phyloP scores from a whole-genome alignment of 257 asterid genomes.

The Orobanche coerulescens region DNA sequence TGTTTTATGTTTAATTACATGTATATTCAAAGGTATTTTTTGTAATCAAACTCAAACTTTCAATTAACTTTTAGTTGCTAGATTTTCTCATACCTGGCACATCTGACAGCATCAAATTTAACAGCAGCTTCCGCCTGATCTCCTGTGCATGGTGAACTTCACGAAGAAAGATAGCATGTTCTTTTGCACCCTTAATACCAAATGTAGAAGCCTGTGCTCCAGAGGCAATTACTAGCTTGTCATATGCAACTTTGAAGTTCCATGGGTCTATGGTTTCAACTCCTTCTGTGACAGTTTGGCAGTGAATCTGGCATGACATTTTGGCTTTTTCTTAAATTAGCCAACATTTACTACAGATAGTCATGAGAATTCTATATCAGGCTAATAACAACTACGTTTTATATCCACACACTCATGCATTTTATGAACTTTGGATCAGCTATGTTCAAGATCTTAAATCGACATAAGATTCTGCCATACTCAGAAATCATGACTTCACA shows the following conservation, averaged over 20 bases:
- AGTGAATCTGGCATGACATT: constrained; percentile 41
- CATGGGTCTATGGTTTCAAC: constrained; percentile 50
- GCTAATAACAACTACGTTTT: background rate
- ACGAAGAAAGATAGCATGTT: constrained; percentile 86
- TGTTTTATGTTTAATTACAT: background rate
- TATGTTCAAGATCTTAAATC: background rate
- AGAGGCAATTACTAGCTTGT: constrained; percentile 79
- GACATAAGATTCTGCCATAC: background rate
- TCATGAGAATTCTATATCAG: background rate
- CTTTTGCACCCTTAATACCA: constrained; percentile 81
- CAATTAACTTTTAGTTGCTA: constrained; percentile 2
- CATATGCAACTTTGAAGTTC: constrained; percentile 69
- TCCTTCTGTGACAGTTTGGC: constrained; percentile 80
- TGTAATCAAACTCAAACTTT: background rate
- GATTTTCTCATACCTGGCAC: constrained; percentile 56
- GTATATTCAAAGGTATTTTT: background rate
- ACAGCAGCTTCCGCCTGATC: constrained; percentile 77
- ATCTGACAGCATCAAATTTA: constrained; percentile 90
- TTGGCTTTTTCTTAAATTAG: constrained; percentile 9
- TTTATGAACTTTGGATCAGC: background rate
- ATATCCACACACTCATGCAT: background rate
- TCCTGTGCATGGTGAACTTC: constrained; percentile 98
- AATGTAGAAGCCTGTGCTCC: constrained; percentile 95
- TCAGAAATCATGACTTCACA: background rate
- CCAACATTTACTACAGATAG: background rate